These are phyloP conservation scores for Coemansia javaensis DNA, from an alignment of 192 early-diverging fungal genomes.

Conservation along the genomic window DNA sequence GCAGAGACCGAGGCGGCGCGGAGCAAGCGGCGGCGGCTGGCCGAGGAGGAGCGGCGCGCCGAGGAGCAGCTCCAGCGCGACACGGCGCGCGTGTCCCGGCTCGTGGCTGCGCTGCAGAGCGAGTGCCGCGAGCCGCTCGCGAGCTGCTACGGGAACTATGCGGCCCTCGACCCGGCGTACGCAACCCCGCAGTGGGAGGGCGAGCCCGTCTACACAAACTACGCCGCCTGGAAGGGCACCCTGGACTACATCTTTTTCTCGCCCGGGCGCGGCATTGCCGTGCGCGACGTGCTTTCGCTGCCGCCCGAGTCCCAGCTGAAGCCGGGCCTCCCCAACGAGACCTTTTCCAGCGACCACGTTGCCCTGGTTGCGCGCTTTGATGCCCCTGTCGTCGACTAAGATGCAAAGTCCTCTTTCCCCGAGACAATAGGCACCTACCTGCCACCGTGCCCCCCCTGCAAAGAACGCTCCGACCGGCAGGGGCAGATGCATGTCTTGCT, in stretches of 20 bases:
- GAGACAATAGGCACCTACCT: no score
- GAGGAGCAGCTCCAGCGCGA: constrained; percentile 28
- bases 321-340: constrained; percentile 44
- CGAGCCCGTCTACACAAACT: constrained; percentile 49
- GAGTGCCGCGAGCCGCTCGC: constrained; percentile 15
- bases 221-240: constrained; percentile 48
- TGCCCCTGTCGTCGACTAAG: not conserved
- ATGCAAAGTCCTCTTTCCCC: no score
- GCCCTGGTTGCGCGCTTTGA: constrained; percentile 28
- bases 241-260: constrained; percentile 46
- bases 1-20: constrained; percentile 8
- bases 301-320: constrained; percentile 27
- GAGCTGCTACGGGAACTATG: constrained; percentile 42
- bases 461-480: no score
- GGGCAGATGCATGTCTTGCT: no score
- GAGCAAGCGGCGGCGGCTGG: constrained; percentile 20
- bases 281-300: constrained; percentile 30
- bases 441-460: no score
- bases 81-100: constrained; percentile 11
- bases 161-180: constrained; percentile 37
- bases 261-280: constrained; percentile 6
- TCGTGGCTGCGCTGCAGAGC: constrained; percentile 16
- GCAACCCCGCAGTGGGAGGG: constrained; percentile 44
- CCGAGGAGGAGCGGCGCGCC: constrained; percentile 17
- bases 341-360: constrained; percentile 46